phyloP scores from a whole-genome alignment of 768 basidiomycete genomes.

The Tricholoma saponaceum region DNA sequence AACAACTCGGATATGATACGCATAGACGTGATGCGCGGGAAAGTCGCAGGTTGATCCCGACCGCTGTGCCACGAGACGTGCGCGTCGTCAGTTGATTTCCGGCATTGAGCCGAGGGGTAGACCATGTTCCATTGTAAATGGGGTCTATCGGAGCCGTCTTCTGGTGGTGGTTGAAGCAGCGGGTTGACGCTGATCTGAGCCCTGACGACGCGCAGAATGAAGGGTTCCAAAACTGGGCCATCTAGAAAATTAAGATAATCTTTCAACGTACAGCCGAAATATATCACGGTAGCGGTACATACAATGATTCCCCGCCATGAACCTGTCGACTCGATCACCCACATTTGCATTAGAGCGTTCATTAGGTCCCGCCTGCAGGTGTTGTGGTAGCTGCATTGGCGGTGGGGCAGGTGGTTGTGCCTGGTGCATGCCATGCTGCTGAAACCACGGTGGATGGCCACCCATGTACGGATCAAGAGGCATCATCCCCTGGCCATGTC shows the following conservation, averaged over 20 bases:
- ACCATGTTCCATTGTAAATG: conserved; percentile 76
- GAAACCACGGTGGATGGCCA: neutral
- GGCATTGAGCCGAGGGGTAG: conserved; percentile 54
- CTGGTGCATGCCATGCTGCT: neutral
- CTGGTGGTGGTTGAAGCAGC: conserved; percentile 43
- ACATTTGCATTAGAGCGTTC: conserved; percentile 6
- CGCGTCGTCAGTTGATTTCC: conserved; percentile 47
- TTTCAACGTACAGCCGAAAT: neutral
- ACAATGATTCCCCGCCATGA: conserved; percentile 18
- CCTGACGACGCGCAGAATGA: conserved; percentile 45
- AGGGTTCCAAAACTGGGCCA: conserved; percentile 67
- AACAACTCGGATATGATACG: conserved; percentile 49
- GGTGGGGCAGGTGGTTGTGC: conserved; percentile 5
- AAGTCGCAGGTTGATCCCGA: conserved; percentile 60
- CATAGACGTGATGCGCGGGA: conserved; percentile 50
- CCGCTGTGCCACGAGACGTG: conserved; percentile 66
- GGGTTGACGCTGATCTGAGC: conserved; percentile 56
- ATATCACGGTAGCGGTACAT: neutral
- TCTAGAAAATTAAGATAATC: conserved; percentile 31
- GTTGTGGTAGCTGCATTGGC: neutral
- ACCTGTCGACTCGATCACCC: conserved; percentile 14
- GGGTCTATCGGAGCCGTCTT: conserved; percentile 36
- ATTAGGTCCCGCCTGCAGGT: neutral
- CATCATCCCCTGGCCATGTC: neutral
- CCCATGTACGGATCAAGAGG: neutral